These are phyloP conservation scores for Metschnikowia lachancei DNA, from an alignment of 805 yeast genomes.

Conservation along the genomic window DNA sequence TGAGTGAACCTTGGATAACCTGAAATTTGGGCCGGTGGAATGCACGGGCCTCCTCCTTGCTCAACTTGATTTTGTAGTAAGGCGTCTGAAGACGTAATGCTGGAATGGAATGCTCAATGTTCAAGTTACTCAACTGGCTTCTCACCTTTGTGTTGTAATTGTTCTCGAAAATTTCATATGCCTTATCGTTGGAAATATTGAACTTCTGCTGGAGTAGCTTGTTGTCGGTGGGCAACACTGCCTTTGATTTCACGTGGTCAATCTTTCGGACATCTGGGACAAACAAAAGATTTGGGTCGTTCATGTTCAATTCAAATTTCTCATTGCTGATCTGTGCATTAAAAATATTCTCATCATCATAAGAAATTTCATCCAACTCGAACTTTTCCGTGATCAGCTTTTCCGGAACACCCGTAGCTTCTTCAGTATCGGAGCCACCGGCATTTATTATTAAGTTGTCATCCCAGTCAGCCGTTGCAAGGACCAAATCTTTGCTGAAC, in stretches of 20 bases:
- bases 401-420: not conserved
- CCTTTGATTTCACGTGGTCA: constrained; percentile 24
- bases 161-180: constrained; percentile 76
- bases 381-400: constrained; percentile 9
- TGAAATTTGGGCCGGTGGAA: constrained; percentile 78
- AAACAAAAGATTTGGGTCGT: constrained; percentile 78
- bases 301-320: constrained; percentile 67
- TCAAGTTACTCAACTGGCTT: constrained; percentile 85
- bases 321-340: constrained; percentile 55
- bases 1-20: constrained; percentile 72
- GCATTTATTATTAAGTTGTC: constrained; percentile 60
- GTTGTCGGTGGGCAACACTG: constrained; percentile 53
- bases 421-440: constrained; percentile 24
- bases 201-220: constrained; percentile 57
- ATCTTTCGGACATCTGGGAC: constrained; percentile 40
- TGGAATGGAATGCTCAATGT: constrained; percentile 87
- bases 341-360: constrained; percentile 70
- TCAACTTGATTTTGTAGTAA: constrained; percentile 74
- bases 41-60: constrained; percentile 64
- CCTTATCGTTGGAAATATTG: constrained; percentile 84
- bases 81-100: constrained; percentile 88
- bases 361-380: constrained; percentile 36
- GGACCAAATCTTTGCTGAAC: constrained; percentile 53
- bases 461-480: constrained; percentile 79
- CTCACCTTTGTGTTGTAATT: constrained; percentile 90